Conservation (phyloP, 805 yeast species). For the Komagataella ulmi region DNA sequence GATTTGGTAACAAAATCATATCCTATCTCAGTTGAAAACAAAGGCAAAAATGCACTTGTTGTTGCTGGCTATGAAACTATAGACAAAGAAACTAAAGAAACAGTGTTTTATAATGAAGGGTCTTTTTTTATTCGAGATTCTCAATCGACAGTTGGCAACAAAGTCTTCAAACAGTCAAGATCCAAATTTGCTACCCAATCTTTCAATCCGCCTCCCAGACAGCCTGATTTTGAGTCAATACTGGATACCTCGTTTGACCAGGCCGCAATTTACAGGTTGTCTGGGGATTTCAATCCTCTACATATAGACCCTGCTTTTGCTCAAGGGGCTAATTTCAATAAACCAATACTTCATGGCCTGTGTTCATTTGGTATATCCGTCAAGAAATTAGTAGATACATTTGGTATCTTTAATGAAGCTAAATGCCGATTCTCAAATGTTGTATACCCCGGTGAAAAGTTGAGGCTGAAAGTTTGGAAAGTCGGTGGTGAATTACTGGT, state of each 20-base stretch:
- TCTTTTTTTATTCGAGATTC: slow-evolving; percentile 76
- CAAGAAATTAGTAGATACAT: slow-evolving; percentile 65
- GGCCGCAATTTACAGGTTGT: slow-evolving; percentile 82
- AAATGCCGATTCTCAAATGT: slow-evolving; percentile 85
- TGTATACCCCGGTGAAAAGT: slow-evolving; percentile 90
- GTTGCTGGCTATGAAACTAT: slow-evolving; percentile 61
- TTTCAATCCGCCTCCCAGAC: slow-evolving; percentile 47
- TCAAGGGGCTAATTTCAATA: slow-evolving; percentile 68
- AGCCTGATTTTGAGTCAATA: slow-evolving; percentile 54
- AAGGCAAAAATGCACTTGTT: slow-evolving; percentile 74
- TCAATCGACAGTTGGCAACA: slow-evolving; percentile 38
- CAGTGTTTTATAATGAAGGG: slow-evolving; percentile 67
- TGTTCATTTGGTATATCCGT: slow-evolving; percentile 76
- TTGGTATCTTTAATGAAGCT: slow-evolving; percentile 70
- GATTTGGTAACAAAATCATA: slow-evolving; percentile 42
- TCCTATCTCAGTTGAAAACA: slow-evolving; percentile 70
- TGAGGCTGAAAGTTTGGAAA: slow-evolving; percentile 78
- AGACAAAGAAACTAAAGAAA: slow-evolving; percentile 57
- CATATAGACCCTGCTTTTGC: slow-evolving; percentile 93
- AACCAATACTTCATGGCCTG: slow-evolving; percentile 89
- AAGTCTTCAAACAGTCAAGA: slow-evolving; percentile 27
- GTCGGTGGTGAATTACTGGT: slow-evolving; percentile 46
- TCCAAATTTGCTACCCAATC: slow-evolving; percentile 46
- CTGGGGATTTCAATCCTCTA: slow-evolving; percentile 91
- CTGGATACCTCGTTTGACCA: slow-evolving; percentile 53